phyloP scores from a whole-genome alignment of 2,329 filamentous ascomycete species.

The Talaromyces sp. region DNA sequence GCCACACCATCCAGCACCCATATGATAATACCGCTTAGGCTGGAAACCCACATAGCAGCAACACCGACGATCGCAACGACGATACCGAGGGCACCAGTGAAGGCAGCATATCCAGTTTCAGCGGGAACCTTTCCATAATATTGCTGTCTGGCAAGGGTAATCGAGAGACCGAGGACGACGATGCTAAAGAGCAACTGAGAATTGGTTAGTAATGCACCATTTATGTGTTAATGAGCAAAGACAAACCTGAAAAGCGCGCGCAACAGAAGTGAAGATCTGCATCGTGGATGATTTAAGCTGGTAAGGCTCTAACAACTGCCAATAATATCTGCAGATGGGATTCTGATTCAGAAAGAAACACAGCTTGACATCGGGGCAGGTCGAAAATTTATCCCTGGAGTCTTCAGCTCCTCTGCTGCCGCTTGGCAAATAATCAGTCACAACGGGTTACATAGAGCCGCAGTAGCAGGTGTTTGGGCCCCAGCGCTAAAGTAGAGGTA shows the following conservation, averaged over 20 bases:
- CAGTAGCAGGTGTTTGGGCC: not conserved
- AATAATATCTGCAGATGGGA: not conserved
- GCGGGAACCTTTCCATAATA: constrained; percentile 16
- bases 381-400: not conserved
- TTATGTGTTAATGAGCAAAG: too few species aligned
- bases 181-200: constrained; percentile 22
- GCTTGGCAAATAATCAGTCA: too few species aligned
- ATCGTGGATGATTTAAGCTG: not conserved
- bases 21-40: constrained; percentile 16
- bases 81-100: constrained; percentile 24
- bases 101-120: constrained; percentile 24
- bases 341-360: not conserved
- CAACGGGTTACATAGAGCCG: not conserved
- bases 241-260: constrained; percentile 3
- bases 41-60: constrained; percentile 12
- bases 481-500: not conserved
- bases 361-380: not conserved
- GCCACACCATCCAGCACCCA: constrained; percentile 25
- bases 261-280: not conserved
- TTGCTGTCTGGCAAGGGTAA: constrained; percentile 25
- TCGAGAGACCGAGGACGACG: constrained; percentile 26
- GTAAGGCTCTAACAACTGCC: too few species aligned
- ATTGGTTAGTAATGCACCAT: not conserved
- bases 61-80: constrained; percentile 21
- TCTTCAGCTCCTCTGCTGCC: not conserved